Evolutionary conservation across 1,284 basidiomycete species (phyloP), one percentile per base, ranked within the genome.

Genomic region (Rhodotorula sp.): DNA sequence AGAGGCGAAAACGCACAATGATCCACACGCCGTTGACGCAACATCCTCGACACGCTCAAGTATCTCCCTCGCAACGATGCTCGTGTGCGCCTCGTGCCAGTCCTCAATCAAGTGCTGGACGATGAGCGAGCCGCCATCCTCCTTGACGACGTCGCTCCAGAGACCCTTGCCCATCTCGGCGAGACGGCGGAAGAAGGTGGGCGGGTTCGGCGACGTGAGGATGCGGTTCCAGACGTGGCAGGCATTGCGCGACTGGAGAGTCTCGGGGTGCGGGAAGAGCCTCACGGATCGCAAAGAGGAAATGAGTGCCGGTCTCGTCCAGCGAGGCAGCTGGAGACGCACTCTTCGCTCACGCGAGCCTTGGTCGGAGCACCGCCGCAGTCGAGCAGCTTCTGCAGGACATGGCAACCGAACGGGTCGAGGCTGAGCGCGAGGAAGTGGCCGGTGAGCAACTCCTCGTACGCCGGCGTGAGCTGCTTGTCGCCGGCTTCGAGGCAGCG

Each of bases 341-440:
- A 73, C 67, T 73, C 71, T 6, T 70, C 64, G 27, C 70, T 47
- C 60, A 73, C 52, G 8, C 58, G 15, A 3, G 49, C 49, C 55
- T 72, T 74, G 11, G 61, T 72, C 19, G 6, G 19, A 2, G 19
- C 6, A 17, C 69, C 73, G 17, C 73, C 66, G 36, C 59, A 67
- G 48, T 71, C 70, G 29, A 72, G 59, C 24, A 72, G 36, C 57
- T 72, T 74, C 51, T 74, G 73, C 22, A 72, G 62, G 24, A 68
- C 67, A 27, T 74, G 73, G 49, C 73, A 74, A 0, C 73, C 70
- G 52, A 68, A 71, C 20, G 65, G 60, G 24, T 74, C 73, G 58
- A 72, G 58, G n/a, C 59, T 13, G n/a, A 74, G 60, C 13, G 47
- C 32, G 36, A 72, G 66, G 34, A 70, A 65, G 36, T 59, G 58